These are phyloP conservation scores for Phaffia australis DNA, from an alignment of 768 basidiomycete genomes.

Conservation along the genomic window DNA sequence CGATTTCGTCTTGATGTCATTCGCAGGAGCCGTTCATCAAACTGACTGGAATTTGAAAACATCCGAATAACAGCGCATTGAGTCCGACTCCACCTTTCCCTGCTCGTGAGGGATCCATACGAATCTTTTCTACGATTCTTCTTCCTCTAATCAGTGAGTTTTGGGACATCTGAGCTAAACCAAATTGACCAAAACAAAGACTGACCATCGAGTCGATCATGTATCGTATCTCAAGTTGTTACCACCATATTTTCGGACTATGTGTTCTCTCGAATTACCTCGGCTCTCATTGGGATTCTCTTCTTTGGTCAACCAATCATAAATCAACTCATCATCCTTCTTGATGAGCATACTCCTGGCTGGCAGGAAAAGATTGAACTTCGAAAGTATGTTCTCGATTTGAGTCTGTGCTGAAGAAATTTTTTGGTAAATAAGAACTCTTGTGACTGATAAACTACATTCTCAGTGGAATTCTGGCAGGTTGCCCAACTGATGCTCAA, in stretches of 20 bases:
- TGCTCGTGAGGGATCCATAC: neutral
- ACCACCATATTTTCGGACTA: constrained; percentile 35
- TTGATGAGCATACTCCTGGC: constrained; percentile 37
- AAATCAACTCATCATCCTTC: constrained; percentile 31
- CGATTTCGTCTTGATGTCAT: neutral
- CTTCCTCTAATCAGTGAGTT: constrained; percentile 21
- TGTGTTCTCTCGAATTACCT: constrained; percentile 35
- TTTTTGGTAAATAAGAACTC: neutral
- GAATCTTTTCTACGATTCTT: constrained; percentile 10
- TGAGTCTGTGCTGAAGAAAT: neutral
- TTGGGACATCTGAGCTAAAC: constrained; percentile 31
- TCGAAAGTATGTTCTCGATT: constrained; percentile 36
- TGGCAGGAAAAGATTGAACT: constrained; percentile 41
- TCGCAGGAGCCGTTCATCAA: neutral
- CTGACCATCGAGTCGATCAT: constrained; percentile 24
- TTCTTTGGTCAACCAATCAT: constrained; percentile 44
- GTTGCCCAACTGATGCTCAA: constrained; percentile 44
- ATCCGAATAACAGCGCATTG: constrained; percentile 35
- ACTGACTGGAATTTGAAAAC: neutral
- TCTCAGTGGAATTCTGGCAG: constrained; percentile 37
- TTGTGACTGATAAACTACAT: neutral
- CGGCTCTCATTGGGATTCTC: constrained; percentile 37
- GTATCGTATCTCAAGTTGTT: constrained; percentile 27
- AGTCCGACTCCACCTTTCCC: constrained; percentile 41
- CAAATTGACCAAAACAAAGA: constrained; percentile 32